These are phyloP conservation scores for Plenodomus lindquistii DNA, from an alignment of 2,329 filamentous ascomycete species.

Conservation along the genomic window DNA sequence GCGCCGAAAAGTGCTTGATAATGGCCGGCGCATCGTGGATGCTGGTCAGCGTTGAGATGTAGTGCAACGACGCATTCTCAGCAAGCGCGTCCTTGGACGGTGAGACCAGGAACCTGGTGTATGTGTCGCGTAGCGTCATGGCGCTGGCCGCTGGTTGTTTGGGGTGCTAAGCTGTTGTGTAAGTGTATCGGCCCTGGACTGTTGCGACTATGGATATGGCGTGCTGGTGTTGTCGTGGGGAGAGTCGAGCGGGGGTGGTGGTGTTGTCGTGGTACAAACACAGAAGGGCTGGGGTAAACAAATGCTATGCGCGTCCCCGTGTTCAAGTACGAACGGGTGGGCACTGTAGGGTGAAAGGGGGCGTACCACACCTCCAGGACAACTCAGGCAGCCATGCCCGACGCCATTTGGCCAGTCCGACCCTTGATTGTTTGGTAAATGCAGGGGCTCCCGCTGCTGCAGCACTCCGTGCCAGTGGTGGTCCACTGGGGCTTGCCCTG, in stretches of 20 bases:
- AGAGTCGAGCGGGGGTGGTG: slow-evolving; percentile 1
- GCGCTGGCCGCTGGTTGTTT: slow-evolving; percentile 9
- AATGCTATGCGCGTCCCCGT: slow-evolving; percentile 8
- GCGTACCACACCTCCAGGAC: slow-evolving; percentile 2
- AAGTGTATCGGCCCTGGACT: slow-evolving; percentile 9
- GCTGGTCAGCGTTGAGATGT: slow-evolving; percentile 84
- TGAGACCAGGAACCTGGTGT: slow-evolving; percentile 51
- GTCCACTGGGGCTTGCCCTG: neutral
- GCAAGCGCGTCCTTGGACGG: slow-evolving; percentile 50
- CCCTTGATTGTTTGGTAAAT: slow-evolving; percentile 6
- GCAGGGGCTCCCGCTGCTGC: slow-evolving; percentile 15
- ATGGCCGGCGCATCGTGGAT: slow-evolving; percentile 74
- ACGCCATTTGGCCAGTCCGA: slow-evolving; percentile 2
- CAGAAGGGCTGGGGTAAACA: slow-evolving; percentile 18
- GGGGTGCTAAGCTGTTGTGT: slow-evolving; percentile 12
- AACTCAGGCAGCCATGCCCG: slow-evolving; percentile 1
- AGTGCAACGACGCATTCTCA: slow-evolving; percentile 62
- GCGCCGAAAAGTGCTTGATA: slow-evolving; percentile 75
- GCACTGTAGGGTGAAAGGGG: slow-evolving; percentile 20
- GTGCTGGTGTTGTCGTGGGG: slow-evolving; percentile 6
- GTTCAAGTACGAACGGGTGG: slow-evolving; percentile 3
- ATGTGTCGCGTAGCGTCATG: slow-evolving; percentile 45
- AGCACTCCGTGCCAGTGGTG: neutral
- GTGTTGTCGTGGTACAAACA: slow-evolving; percentile 8
- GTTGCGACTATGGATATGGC: slow-evolving; percentile 13